phyloP scores from a whole-genome alignment of 352 stramenopile species.

The Plasmopara halstedii region DNA sequence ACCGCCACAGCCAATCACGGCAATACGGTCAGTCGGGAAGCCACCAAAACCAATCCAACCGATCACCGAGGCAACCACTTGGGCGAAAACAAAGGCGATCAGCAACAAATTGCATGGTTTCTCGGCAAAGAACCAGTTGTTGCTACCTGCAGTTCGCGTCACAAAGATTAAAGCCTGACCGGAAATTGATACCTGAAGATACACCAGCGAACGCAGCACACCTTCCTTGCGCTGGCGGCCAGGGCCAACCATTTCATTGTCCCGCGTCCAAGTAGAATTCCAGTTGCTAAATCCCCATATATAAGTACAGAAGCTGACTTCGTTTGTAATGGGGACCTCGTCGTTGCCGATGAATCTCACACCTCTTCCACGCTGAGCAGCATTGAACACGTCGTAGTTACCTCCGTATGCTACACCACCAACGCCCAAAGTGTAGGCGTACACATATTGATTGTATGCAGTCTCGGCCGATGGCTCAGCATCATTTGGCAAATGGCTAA shows the following conservation, averaged over 20 bases:
- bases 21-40: constrained; percentile 59
- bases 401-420: constrained; percentile 20
- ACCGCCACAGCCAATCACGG: constrained; percentile 54
- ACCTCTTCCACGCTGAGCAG: constrained; percentile 37
- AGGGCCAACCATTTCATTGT: constrained; percentile 57
- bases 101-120: constrained; percentile 57
- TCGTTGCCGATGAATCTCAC: constrained; percentile 52
- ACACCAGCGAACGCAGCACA: constrained; percentile 57
- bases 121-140: constrained; percentile 72
- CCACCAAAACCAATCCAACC: constrained; percentile 59
- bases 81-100: constrained; percentile 60
- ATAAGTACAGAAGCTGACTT: constrained; percentile 58
- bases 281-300: constrained; percentile 65
- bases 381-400: constrained; percentile 36
- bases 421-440: constrained; percentile 41
- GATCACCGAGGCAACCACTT: constrained; percentile 55
- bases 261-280: constrained; percentile 55
- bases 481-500: constrained; percentile 37
- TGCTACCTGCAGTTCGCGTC: constrained; percentile 58
- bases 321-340: constrained; percentile 52
- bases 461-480: constrained; percentile 32
- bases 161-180: constrained; percentile 72
- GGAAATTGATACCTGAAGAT: constrained; percentile 69
- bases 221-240: constrained; percentile 60
- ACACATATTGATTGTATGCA: constrained; percentile 52